Conservation (phyloP, 106 monocot genomes). For the Dactylorhiza incarnata region DNA sequence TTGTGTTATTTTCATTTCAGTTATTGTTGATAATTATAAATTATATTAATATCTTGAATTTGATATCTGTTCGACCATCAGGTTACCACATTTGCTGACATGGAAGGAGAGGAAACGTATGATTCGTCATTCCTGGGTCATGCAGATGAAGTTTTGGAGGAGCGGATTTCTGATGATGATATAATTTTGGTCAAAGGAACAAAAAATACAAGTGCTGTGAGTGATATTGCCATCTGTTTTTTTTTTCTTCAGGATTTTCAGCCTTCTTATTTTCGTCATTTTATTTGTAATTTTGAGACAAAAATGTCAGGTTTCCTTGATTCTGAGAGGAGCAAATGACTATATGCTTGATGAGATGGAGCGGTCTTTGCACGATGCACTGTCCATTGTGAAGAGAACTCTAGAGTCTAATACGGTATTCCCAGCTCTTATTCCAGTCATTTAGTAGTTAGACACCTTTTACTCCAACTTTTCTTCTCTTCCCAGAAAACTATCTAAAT, state of each 20-base stretch:
- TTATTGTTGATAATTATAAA: not conserved
- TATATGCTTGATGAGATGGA: conserved; percentile 99
- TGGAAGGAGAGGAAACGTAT: conserved; percentile 99
- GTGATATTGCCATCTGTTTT: conserved; percentile 17
- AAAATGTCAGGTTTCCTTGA: conserved; percentile 65
- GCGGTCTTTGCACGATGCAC: conserved; percentile 86
- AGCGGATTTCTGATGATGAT: conserved; percentile 92
- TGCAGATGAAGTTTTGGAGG: conserved; percentile 94
- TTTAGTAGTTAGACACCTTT: not conserved
- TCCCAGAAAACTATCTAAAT: not conserved
- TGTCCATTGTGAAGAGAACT: conserved; percentile 95
- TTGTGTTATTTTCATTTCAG: not conserved
- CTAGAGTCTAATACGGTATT: conserved; percentile 85
- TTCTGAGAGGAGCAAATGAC: conserved; percentile 95
- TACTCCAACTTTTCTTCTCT: not conserved
- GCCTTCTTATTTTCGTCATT: not conserved
- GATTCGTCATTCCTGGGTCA: conserved; percentile 76
- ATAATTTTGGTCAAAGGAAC: conserved; percentile 93
- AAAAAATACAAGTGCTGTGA: conserved; percentile 83
- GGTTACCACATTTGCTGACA: conserved; percentile 98
- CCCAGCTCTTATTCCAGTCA: not conserved
- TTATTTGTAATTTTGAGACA: conserved; percentile 3
- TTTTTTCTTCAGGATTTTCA: not conserved
- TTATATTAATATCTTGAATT: not conserved
- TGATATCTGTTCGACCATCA: conserved; percentile 9